A percentile compares a stretch with the other conserved stretches of the same genome.
These are phyloP conservation scores for Aspergillus nomiae DNA, from an alignment of 2,329 filamentous ascomycete genomes.

Conservation along the genomic window DNA sequence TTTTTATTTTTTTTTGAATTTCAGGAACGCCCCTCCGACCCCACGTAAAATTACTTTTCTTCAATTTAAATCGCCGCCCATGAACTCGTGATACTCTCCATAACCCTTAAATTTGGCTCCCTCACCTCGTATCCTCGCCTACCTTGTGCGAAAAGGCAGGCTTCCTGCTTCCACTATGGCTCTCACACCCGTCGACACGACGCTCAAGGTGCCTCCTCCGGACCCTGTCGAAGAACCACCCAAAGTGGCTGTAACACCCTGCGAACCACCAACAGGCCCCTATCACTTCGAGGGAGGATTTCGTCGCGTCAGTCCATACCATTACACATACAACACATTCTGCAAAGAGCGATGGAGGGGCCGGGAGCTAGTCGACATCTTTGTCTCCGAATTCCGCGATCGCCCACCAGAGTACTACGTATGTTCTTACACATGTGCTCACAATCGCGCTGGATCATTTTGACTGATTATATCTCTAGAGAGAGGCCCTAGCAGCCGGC, in stretches of 20 bases:
- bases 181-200: slow-evolving; percentile 34
- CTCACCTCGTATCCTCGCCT: slow-evolving; percentile 43
- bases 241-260: slow-evolving; percentile 14
- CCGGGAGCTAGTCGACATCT: slow-evolving; percentile 79
- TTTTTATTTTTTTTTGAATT: neutral
- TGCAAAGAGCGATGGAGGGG: slow-evolving; percentile 94
- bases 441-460: neutral
- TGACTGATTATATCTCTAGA: slow-evolving; percentile 39
- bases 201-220: slow-evolving; percentile 26
- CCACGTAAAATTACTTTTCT: neutral
- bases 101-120: slow-evolving; percentile 30
- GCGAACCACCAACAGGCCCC: slow-evolving; percentile 61
- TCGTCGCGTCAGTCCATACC: slow-evolving; percentile 80
- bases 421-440: slow-evolving; percentile 26
- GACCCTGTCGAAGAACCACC: slow-evolving; percentile 23
- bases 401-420: slow-evolving; percentile 84
- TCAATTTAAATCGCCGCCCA: neutral
- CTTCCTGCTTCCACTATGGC: slow-evolving; percentile 40
- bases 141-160: slow-evolving; percentile 40
- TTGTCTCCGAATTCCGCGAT: slow-evolving; percentile 89
- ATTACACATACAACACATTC: slow-evolving; percentile 92
- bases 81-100: neutral
- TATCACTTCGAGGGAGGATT: slow-evolving; percentile 85
- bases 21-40: slow-evolving; percentile 3
- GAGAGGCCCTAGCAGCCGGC: slow-evolving; percentile 76